Evolutionary conservation across 2,329 filamentous ascomycete genomes (phyloP), one percentile per base, ranked within the genome.

Genomic region (Calonectria ilicicola): DNA sequence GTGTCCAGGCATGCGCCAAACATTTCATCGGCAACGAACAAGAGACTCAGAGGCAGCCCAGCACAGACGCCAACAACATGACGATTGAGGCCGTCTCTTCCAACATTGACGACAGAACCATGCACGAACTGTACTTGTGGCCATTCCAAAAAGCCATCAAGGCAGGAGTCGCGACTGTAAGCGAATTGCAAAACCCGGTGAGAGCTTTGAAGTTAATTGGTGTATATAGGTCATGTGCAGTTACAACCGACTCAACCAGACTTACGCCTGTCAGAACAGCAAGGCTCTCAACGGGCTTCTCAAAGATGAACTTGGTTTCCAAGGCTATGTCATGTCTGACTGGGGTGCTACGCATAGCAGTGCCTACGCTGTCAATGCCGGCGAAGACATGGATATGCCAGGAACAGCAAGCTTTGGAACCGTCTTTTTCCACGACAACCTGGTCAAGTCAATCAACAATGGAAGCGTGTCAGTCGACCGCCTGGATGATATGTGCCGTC

Each of bases 71-170:
- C 68, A 72, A 47, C 49, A 56, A 63, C 77, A 77, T 53, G 78
- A 58, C 76, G 65, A 15, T 19, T 68, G 76, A 79, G 67, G 70
- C 80, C 5, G 15, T 81, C n/a, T 79, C 76, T 19, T 77, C 79
- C 29, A 89, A 91, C 74, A 86, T 90, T 19, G 88, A 90, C 67
- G 90, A 91, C 80, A 83, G 89, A 12, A 89, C 90, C 5, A 82
- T 91, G 67, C 89, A 91, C 77, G 90, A 91, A 65, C 67, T 79
- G 23, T 80, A 80, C 74, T 75, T 80, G 51, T 80, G 79, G 79
- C 79, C 79, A 5, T 80, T 80, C 29, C 77, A 76, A 44, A 75
- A 80, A 56, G 77, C 79, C 26, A 73, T 79, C 67, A 74, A 73
- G 64, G 79, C 79, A 9, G 74, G 76, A n/a, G 78, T 77, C 27